Conservation (phyloP, 768 basidiomycete genomes). For the Kwoniella europaea region DNA sequence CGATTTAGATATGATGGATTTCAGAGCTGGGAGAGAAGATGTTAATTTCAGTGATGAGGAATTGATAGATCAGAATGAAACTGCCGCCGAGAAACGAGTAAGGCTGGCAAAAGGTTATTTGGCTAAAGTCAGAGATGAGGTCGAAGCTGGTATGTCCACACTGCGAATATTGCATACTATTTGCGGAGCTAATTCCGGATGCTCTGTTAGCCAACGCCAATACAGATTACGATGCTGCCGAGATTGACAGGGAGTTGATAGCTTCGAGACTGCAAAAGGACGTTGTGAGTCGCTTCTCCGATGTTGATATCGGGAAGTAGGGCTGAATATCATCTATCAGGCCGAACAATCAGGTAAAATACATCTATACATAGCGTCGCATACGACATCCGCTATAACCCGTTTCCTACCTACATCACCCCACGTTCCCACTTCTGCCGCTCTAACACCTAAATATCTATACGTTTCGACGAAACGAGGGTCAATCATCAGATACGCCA, state of each 20-base stretch:
- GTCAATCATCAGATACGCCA: slow-evolving; percentile 65
- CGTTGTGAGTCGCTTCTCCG: slow-evolving; percentile 63
- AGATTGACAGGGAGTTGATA: slow-evolving; percentile 91
- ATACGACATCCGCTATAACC: slow-evolving; percentile 34
- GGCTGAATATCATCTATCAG: slow-evolving; percentile 17
- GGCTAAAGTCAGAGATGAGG: slow-evolving; percentile 75
- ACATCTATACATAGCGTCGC: slow-evolving; percentile 37
- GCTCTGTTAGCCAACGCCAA: slow-evolving; percentile 64
- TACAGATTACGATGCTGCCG: slow-evolving; percentile 91
- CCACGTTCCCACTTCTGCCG: slow-evolving; percentile 73
- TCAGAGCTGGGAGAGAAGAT: slow-evolving; percentile 66
- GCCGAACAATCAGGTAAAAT: slow-evolving; percentile 51
- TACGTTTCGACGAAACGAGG: slow-evolving; percentile 93
- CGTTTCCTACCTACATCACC: slow-evolving; percentile 62
- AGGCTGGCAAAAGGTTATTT: slow-evolving; percentile 89
- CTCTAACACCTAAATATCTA: slow-evolving; percentile 74
- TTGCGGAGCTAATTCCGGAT: neutral
- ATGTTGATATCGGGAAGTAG: neutral
- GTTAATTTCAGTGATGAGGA: slow-evolving; percentile 70
- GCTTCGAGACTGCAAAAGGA: slow-evolving; percentile 88
- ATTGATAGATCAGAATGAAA: slow-evolving; percentile 79
- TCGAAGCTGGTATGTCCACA: slow-evolving; percentile 63
- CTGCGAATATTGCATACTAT: too few relatives aligned
- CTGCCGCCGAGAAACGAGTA: slow-evolving; percentile 89
- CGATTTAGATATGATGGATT: slow-evolving; percentile 74